phyloP scores from a whole-genome alignment of 1,284 basidiomycete species.

The Papiliotrema laurentii region DNA sequence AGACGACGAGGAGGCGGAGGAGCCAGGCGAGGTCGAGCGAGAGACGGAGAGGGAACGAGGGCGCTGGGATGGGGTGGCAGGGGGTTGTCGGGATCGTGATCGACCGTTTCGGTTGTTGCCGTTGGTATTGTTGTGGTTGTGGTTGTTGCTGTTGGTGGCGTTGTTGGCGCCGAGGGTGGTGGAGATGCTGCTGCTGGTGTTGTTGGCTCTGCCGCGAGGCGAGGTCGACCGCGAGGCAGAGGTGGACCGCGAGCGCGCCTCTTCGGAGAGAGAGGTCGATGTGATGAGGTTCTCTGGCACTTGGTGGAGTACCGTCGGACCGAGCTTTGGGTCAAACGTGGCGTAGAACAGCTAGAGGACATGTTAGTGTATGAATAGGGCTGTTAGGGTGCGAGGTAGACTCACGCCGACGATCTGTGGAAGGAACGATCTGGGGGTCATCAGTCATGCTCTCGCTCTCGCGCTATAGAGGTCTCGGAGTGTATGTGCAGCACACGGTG shows the following conservation, averaged over 20 bases:
- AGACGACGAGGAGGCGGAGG: not conserved
- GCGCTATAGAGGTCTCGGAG: no score
- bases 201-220: not conserved
- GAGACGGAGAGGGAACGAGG: no score
- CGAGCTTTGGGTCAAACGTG: slow-evolving; percentile 43
- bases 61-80: no score
- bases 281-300: slow-evolving; percentile 49
- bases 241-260: slow-evolving; percentile 19
- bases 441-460: not conserved
- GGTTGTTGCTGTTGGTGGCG: not conserved
- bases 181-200: not conserved
- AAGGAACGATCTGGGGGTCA: slow-evolving; percentile 4
- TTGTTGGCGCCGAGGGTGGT: slow-evolving; percentile 1
- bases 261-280: slow-evolving; percentile 13
- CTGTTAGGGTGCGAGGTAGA: not conserved
- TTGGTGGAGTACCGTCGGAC: slow-evolving; percentile 45
- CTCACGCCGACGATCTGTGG: slow-evolving; percentile 2
- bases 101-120: not conserved
- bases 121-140: not conserved
- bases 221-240: slow-evolving; percentile 2
- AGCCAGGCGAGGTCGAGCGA: not conserved
- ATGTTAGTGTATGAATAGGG: not conserved
- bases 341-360: slow-evolving; percentile 48
- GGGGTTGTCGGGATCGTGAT: not conserved
- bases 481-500: no score